Evolutionary conservation across 2,329 filamentous ascomycete genomes (phyloP).

Genomic region (Phyllachora maydis): DNA sequence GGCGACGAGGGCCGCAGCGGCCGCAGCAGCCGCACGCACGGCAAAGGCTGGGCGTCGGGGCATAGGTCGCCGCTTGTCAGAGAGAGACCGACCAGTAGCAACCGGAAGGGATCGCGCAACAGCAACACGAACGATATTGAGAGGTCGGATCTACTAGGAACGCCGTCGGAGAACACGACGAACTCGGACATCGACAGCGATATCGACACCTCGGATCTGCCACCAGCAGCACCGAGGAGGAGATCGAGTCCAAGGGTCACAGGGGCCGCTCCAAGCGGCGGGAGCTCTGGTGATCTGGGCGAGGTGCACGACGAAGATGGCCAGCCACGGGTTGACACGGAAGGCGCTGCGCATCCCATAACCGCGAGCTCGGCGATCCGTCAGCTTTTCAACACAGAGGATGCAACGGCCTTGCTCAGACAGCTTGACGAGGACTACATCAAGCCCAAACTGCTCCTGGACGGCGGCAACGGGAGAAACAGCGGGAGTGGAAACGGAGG

Average conservation of each 20-base stretch:
- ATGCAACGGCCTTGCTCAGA: constrained; percentile 75
- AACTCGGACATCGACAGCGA: constrained; percentile 42
- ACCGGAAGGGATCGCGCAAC: constrained; percentile 21
- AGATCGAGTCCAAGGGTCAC: constrained; percentile 13
- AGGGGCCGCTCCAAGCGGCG: constrained; percentile 4
- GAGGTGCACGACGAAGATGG: too few relatives aligned
- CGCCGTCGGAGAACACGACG: constrained; percentile 17
- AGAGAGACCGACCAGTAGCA: constrained; percentile 23
- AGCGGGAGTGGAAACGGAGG: too few relatives aligned
- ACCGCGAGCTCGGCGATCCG: constrained; percentile 59
- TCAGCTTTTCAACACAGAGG: constrained; percentile 66
- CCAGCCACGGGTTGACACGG: constrained; percentile 8
- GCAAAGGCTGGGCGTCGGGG: constrained; percentile 27
- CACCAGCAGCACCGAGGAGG: constrained; percentile 30
- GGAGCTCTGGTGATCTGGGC: constrained; percentile 2
- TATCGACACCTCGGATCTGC: constrained; percentile 45
- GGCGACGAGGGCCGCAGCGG: constrained; percentile 2
- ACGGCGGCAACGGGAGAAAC: constrained; percentile 31
- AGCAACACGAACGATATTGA: constrained; percentile 25
- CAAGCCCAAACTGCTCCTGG: constrained; percentile 74
- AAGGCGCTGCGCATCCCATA: constrained; percentile 18
- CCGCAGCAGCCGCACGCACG: constrained; percentile 8
- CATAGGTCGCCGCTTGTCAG: constrained; percentile 22
- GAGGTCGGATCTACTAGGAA: constrained; percentile 32
- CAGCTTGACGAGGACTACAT: constrained; percentile 93